Conservation (phyloP, 2,329 filamentous ascomycete species). For the Parafenestella ontariensis region DNA sequence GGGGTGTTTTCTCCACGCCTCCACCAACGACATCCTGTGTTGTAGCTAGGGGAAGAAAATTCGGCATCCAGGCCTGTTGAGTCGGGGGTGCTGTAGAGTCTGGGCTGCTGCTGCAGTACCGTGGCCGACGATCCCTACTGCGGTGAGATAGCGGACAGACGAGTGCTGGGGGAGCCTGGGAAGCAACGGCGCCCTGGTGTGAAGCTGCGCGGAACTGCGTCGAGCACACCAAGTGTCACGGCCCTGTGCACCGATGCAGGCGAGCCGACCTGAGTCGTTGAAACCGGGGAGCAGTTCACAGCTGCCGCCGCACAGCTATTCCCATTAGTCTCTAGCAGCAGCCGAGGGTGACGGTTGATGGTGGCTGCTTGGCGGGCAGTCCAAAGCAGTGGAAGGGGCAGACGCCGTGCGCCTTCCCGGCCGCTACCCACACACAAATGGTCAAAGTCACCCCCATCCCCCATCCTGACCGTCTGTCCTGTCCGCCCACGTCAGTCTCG, state of each 20-base stretch:
- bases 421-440: conserved; percentile 36
- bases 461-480: conserved; percentile 26
- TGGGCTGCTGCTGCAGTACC: conserved; percentile 19
- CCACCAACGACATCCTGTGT: conserved; percentile 24
- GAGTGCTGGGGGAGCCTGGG: conserved; percentile 20
- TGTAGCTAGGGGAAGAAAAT: conserved; percentile 26
- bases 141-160: conserved; percentile 24
- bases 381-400: conserved; percentile 20
- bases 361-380: conserved; percentile 28
- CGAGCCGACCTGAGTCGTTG: conserved; percentile 19
- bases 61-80: conserved; percentile 20
- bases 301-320: conserved; percentile 22
- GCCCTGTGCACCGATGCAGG: conserved; percentile 27
- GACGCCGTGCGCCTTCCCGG: conserved; percentile 22
- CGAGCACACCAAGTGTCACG: conserved; percentile 11
- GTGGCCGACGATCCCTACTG: conserved; percentile 12
- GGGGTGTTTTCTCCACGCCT: conserved; percentile 24
- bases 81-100: conserved; percentile 12
- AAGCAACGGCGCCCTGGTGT: conserved; percentile 19
- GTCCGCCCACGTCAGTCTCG: conserved; percentile 32
- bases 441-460: conserved; percentile 30
- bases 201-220: background rate
- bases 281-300: conserved; percentile 29
- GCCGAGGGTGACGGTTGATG: conserved; percentile 21
- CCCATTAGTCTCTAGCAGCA: conserved; percentile 9